Percentiles rank a stretch among this genome's conserved stretches.
Evolutionary conservation across 331 rosid species (phyloP).

Genomic region (Quercus phellos): DNA sequence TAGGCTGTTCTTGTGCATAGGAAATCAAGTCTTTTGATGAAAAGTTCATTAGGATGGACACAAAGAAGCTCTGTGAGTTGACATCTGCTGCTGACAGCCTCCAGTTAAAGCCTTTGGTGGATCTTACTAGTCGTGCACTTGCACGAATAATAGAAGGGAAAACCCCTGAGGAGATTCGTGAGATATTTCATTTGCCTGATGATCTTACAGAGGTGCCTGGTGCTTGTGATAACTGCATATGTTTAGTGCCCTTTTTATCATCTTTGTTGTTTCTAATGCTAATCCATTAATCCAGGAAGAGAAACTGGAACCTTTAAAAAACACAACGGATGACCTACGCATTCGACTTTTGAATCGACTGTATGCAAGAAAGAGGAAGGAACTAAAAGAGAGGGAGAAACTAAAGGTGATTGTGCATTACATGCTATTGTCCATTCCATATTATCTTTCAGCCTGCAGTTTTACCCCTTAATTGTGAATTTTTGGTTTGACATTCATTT

Average conservation of each 20-base stretch:
- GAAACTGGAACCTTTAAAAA: conserved; percentile 86
- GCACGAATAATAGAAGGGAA: conserved; percentile 98
- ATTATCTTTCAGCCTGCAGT: conserved; percentile 16
- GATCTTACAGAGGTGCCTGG: conserved; percentile 96
- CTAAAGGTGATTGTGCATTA: conserved; percentile 62
- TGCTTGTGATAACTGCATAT: conserved; percentile 47
- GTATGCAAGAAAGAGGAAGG: conserved; percentile 96
- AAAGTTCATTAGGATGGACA: conserved; percentile 82
- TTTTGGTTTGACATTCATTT: conserved; percentile 31
- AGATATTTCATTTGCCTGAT: conserved; percentile 98
- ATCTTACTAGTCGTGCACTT: conserved; percentile 94
- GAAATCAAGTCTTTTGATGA: conserved; percentile 88
- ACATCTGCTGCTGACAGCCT: conserved; percentile 97
- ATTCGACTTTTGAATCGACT: conserved; percentile 90
- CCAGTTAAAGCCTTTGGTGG: conserved; percentile 91
- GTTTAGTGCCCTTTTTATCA: conserved; percentile 26
- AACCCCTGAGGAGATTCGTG: conserved; percentile 96
- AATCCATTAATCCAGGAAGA: conserved; percentile 68
- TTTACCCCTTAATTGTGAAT: conserved; percentile 29
- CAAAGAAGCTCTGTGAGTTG: conserved; percentile 90
- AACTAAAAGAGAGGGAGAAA: conserved; percentile 78
- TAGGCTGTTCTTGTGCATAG: conserved; percentile 39
- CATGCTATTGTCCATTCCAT: conserved; percentile 23
- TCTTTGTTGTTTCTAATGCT: conserved; percentile 32
- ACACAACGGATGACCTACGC: conserved; percentile 90